Percentiles rank a stretch among this genome's conserved stretches.
Conservation (phyloP, 208 protist genomes). For the Naegleria lovaniensis region DNA sequence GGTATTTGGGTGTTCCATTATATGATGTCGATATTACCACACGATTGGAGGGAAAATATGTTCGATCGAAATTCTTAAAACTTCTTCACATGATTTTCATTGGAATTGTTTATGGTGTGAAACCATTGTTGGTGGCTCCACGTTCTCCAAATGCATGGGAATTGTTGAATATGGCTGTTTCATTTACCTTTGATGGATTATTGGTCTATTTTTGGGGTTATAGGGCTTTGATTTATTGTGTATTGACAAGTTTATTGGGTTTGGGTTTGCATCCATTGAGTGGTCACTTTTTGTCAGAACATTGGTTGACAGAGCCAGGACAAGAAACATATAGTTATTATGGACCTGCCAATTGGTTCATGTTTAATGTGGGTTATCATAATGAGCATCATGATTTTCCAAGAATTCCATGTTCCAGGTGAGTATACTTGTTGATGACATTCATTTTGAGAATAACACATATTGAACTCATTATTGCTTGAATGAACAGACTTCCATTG, state of each 20-base stretch:
- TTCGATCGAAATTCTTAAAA: slow-evolving; percentile 46
- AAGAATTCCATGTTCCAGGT: slow-evolving; percentile 74
- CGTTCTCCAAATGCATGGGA: slow-evolving; percentile 29
- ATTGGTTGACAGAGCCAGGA: slow-evolving; percentile 55
- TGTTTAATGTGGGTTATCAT: slow-evolving; percentile 89
- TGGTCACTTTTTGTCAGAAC: slow-evolving; percentile 76
- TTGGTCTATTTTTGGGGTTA: slow-evolving; percentile 55
- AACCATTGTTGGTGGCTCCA: slow-evolving; percentile 61
- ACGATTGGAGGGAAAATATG: slow-evolving; percentile 49
- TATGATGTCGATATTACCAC: slow-evolving; percentile 77
- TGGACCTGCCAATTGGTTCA: slow-evolving; percentile 74
- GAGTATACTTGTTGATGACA: too few species aligned
- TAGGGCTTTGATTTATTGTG: slow-evolving; percentile 63
- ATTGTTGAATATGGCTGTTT: slow-evolving; percentile 39
- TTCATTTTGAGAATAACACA: too few species aligned
- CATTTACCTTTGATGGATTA: slow-evolving; percentile 48
- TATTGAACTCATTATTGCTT: too few species aligned
- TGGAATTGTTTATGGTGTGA: slow-evolving; percentile 74
- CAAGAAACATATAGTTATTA: slow-evolving; percentile 94
- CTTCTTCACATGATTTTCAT: slow-evolving; percentile 72
- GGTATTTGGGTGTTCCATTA: slow-evolving; percentile 73
- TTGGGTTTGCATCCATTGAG: slow-evolving; percentile 72
- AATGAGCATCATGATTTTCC: slow-evolving; percentile 95
- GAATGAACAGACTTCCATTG: slow-evolving; percentile 50
- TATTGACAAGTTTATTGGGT: slow-evolving; percentile 65